Evolutionary conservation across 805 yeast genomes (phyloP), one percentile per base, ranked within the genome.

Genomic region (Wickerhamiella brachini): DNA sequence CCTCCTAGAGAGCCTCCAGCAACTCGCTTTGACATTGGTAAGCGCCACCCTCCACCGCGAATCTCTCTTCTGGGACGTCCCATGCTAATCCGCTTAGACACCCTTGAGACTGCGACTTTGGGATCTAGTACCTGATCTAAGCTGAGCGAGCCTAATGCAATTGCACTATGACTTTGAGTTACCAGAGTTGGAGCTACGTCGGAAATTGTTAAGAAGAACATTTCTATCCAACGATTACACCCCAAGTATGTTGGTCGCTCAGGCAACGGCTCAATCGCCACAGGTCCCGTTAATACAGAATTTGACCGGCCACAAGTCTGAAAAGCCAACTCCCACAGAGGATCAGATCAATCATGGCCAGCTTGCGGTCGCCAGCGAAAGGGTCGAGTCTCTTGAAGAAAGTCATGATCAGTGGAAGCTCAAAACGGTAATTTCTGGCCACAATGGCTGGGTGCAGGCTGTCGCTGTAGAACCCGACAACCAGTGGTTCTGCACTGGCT

Each of bases 401-500:
- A 26, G n/a, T n/a, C 31, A 43, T 15, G 31, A 7, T 17, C 31
- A 7, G 9, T 44, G 95, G 95, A 77, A 78, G 57, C 71, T 85
- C 5, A 73, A 71, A 62, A 72, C 83, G 51, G 87, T 90, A 2
- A 72, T 90, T 0, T 79, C 85, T 1, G 97, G 97, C 2, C 98
- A 93, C 64, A 74, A 77, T 41, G 98, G 99, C 0, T 89, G 97
- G 89, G 87, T 93, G 0, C 73, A 95, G 45, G 75, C 85, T n/a
- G 69, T 88, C 2, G 74, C 82, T 7, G 76, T 85, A 18, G 97
- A 93, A 54, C 95, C 95, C 0, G 83, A 83, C 31, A 88, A 88
- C 63, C 77, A 81, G 57, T 93, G 93, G 86, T 90, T 86, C 68
- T 95, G 83, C 7, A 81, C 96, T 0, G 99, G 97, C 0, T 81